These are phyloP conservation scores for Didymella keratinophila DNA, from an alignment of 2,329 filamentous ascomycete genomes.

Conservation along the genomic window DNA sequence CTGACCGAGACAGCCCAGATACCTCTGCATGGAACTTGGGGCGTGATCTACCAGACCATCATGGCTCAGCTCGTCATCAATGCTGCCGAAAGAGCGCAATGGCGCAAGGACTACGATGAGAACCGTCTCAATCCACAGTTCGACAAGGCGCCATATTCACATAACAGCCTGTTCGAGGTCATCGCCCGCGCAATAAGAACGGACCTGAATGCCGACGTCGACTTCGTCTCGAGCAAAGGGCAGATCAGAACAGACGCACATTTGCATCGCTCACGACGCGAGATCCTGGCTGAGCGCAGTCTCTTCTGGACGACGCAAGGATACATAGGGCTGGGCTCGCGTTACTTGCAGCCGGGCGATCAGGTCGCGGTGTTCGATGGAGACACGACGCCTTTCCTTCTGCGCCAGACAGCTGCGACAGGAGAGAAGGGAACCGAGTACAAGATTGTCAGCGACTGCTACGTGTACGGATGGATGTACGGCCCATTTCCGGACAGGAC, in stretches of 20 bases:
- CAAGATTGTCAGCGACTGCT: conserved; percentile 19
- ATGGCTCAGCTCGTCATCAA: conserved; percentile 2
- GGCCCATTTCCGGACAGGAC: conserved; percentile 8
- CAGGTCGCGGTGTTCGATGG: conserved; percentile 14
- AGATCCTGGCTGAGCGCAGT: conserved; percentile 8
- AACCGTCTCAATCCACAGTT: conserved; percentile 11
- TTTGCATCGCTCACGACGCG: conserved; percentile 10
- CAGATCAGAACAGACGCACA: conserved; percentile 16
- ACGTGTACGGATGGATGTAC: conserved; percentile 17
- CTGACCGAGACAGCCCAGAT: background rate
- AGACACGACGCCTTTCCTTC: conserved; percentile 16
- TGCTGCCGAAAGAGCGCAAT: background rate
- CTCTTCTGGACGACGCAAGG: conserved; percentile 14
- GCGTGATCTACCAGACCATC: conserved; percentile 16
- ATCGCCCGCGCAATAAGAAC: conserved; percentile 12
- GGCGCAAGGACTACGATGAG: conserved; percentile 17
- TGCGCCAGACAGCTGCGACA: background rate
- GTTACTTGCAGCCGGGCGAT: conserved; percentile 10
- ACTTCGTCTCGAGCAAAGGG: conserved; percentile 16
- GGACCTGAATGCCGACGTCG: conserved; percentile 9
- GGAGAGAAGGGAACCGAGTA: background rate
- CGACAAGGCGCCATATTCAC: conserved; percentile 4
- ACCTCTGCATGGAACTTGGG: conserved; percentile 17
- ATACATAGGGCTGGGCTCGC: conserved; percentile 14
- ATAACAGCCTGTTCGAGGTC: conserved; percentile 15